Evolutionary conservation across 768 basidiomycete species (phyloP).

Genomic region (Leucocoprinus birnbaumii): DNA sequence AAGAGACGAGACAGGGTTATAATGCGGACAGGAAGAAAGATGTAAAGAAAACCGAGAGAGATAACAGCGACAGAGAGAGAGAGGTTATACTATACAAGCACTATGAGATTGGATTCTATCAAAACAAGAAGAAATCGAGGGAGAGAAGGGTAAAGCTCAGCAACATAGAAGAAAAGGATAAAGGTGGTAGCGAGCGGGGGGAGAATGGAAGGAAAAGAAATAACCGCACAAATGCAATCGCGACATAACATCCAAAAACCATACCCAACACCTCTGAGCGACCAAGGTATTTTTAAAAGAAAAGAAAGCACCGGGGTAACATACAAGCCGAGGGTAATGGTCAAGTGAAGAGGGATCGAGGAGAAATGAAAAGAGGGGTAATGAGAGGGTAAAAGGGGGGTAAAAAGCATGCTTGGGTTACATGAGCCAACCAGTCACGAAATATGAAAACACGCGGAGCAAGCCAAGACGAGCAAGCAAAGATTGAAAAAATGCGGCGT

Average conservation of each 20-base stretch:
- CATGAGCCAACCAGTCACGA: neutral
- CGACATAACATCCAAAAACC: conserved; percentile 1
- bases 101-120: conserved; percentile 6
- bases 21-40: conserved; percentile 10
- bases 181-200: conserved; percentile 7
- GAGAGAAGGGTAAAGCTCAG: neutral
- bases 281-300: conserved; percentile 1
- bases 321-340: neutral
- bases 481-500: neutral
- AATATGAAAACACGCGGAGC: neutral
- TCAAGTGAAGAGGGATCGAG: neutral
- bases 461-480: neutral
- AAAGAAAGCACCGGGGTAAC: too few species aligned
- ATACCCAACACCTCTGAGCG: neutral
- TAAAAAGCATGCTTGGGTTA: conserved; percentile 7
- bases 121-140: neutral
- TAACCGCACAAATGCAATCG: conserved; percentile 13
- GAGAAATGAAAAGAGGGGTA: neutral
- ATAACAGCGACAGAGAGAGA: neutral
- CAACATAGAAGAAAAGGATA: conserved; percentile 3
- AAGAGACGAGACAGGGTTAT: neutral
- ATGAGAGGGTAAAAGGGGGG: conserved; percentile 1
- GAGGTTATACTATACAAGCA: conserved; percentile 9
- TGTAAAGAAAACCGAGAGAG: neutral
- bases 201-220: neutral